Percentiles rank a stretch among this genome's conserved stretches.
phyloP scores from a whole-genome alignment of 768 basidiomycete species.

The Auricularia sp. region DNA sequence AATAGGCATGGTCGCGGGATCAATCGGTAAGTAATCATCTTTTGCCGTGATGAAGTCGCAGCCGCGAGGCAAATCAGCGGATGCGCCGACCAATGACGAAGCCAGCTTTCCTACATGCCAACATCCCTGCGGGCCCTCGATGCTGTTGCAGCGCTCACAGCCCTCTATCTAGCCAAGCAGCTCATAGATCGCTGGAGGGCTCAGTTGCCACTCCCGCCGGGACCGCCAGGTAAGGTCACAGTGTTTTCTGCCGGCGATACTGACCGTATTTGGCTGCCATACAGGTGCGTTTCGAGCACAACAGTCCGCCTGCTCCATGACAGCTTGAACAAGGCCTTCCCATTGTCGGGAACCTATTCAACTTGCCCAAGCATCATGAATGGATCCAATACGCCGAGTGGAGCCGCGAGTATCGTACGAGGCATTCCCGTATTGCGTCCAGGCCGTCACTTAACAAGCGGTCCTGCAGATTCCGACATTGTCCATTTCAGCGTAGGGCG shows the following conservation, averaged over 20 bases:
- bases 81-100: too few relatives aligned
- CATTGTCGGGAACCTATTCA: slow-evolving; percentile 42
- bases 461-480: neutral
- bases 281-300: neutral
- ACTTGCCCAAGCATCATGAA: slow-evolving; percentile 31
- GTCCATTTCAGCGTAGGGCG: neutral
- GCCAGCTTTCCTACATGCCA: too few relatives aligned
- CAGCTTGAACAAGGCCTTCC: slow-evolving; percentile 21
- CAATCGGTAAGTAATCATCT: too few relatives aligned
- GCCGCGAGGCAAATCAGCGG: too few relatives aligned
- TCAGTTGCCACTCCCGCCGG: neutral
- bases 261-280: neutral
- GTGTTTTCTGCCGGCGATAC: neutral
- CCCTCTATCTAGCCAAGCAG: neutral
- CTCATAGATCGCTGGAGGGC: neutral
- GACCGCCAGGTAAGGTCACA: neutral
- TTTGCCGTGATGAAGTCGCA: too few relatives aligned
- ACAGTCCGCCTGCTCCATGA: neutral
- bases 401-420: slow-evolving; percentile 29
- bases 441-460: too few relatives aligned
- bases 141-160: neutral
- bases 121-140: neutral
- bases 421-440: neutral
- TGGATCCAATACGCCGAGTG: slow-evolving; percentile 34
- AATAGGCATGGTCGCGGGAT: too few relatives aligned